Percentiles rank a stretch among this genome's conserved stretches.
Evolutionary conservation across 768 basidiomycete genomes (phyloP).

Genomic region (Russula dissimulans): DNA sequence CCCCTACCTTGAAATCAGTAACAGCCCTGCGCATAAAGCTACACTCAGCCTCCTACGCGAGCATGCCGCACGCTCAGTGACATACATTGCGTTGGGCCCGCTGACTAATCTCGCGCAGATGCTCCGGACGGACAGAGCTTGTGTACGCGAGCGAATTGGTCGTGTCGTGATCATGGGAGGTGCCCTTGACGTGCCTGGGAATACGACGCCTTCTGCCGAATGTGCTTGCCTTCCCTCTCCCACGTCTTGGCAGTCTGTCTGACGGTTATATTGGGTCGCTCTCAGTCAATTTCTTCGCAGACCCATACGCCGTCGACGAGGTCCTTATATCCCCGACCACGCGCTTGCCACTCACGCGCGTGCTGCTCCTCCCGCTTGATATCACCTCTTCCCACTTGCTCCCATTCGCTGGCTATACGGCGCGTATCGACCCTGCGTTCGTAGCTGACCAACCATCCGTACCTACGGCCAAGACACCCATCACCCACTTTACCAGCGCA

Average conservation of each 20-base stretch:
- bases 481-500: slow-evolving; percentile 71
- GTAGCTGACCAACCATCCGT: slow-evolving; percentile 43
- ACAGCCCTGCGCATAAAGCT: slow-evolving; percentile 43
- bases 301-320: slow-evolving; percentile 74
- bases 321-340: slow-evolving; percentile 40
- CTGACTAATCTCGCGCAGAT: slow-evolving; percentile 72
- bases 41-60: slow-evolving; percentile 45
- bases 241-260: not conserved
- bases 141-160: slow-evolving; percentile 51
- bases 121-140: slow-evolving; percentile 43
- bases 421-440: slow-evolving; percentile 54
- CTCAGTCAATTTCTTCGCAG: slow-evolving; percentile 78
- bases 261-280: not conserved
- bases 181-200: slow-evolving; percentile 84
- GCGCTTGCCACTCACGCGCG: slow-evolving; percentile 54
- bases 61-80: slow-evolving; percentile 43
- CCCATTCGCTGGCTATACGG: slow-evolving; percentile 54
- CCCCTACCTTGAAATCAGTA: slow-evolving; percentile 39
- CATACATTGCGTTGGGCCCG: slow-evolving; percentile 68
- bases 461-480: slow-evolving; percentile 40
- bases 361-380: slow-evolving; percentile 69
- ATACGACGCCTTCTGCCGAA: slow-evolving; percentile 72
- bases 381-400: slow-evolving; percentile 75
- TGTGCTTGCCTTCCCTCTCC: slow-evolving; percentile 40
- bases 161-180: slow-evolving; percentile 92